Percentiles rank a stretch among this genome's conserved stretches.
These are phyloP conservation scores for Paracorniculantispora psalliotae DNA, from an alignment of 2,329 filamentous ascomycete genomes.

Conservation along the genomic window DNA sequence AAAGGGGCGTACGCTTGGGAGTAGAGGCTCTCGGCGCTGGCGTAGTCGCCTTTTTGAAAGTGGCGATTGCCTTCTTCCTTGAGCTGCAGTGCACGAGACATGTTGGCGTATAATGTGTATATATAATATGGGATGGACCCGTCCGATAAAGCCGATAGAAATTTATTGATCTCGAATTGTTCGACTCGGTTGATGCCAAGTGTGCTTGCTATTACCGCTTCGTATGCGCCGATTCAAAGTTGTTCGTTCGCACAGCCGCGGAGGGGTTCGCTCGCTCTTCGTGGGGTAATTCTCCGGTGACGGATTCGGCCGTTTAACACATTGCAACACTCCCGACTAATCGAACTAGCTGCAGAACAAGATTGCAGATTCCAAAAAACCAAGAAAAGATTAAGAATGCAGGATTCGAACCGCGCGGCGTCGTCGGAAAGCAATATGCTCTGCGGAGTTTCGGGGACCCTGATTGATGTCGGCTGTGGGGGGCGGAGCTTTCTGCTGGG, in stretches of 20 bases:
- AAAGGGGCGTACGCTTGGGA: constrained; percentile 56
- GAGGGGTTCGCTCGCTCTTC: neutral
- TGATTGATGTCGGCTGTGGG: neutral
- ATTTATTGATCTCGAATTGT: no score
- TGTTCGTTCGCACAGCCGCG: neutral
- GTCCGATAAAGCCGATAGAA: no score
- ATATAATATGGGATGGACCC: no score
- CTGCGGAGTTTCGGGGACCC: constrained; percentile 11
- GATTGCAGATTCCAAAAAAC: neutral
- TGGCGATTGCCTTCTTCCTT: constrained; percentile 59
- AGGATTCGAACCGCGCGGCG: neutral
- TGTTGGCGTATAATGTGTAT: constrained; percentile 10
- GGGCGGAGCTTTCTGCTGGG: neutral
- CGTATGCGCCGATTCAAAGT: neutral
- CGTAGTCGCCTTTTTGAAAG: constrained; percentile 62
- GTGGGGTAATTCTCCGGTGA: no score
- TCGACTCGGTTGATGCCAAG: no score
- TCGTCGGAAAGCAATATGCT: neutral
- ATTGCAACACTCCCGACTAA: neutral
- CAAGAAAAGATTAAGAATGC: neutral
- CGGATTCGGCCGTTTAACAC: no score
- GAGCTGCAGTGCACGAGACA: constrained; percentile 36
- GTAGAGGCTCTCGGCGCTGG: constrained; percentile 63
- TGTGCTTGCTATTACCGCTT: no score
- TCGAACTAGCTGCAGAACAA: neutral